Evolutionary conservation across 2,329 filamentous ascomycete genomes (phyloP), one percentile per base, ranked within the genome.

Genomic region (Pestalotiopsis sp.): DNA sequence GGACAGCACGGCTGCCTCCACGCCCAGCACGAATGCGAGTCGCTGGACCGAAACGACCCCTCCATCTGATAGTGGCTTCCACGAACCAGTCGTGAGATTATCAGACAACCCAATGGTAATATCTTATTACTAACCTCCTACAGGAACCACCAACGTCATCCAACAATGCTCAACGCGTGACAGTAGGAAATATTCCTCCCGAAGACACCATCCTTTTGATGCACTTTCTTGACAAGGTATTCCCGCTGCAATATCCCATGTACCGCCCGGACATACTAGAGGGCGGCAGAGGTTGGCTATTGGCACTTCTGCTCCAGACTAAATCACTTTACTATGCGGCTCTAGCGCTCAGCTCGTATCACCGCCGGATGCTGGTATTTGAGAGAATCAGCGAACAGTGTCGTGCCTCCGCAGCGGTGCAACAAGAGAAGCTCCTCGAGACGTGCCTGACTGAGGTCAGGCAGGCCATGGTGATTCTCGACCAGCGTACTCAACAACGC

Each of bases 31-130:
- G 31, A 41, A n/a, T 17, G 45, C 14, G 67, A 41, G 45, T 52
- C 62, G 57, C 56, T 64, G 27, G 56, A 38, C 36, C 64, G 68
- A 41, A 70, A 39, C 49, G 66, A 72, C 39, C 39, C 39, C 39
- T 45, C 39, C 39, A 17, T 45, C 39, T 45, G 39, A 45, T 45
- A 45, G 14, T 45, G 39, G 39, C 39, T 45, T 45, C 12, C 2
- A 17, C 5, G 39, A 45, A 4, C 12, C 39, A 49, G 45, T 62
- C 20, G 67, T 64, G 39, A 62, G 56, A 20, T 68, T 45, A 36
- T 63, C 45, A 27, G 60, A 11, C 27, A 17, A 62, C 14, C 12
- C 39, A 45, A 45, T 45, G 39, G 27, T 45, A 4, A 45, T 2
- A 17, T 13, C 3, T 41, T 1, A 45, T 45, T 7, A 45, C 14